A percentile compares a stretch with the other conserved stretches of the same genome.
phyloP scores from a whole-genome alignment of 495 filamentous ascomycete species.

The Daldinia childiae region DNA sequence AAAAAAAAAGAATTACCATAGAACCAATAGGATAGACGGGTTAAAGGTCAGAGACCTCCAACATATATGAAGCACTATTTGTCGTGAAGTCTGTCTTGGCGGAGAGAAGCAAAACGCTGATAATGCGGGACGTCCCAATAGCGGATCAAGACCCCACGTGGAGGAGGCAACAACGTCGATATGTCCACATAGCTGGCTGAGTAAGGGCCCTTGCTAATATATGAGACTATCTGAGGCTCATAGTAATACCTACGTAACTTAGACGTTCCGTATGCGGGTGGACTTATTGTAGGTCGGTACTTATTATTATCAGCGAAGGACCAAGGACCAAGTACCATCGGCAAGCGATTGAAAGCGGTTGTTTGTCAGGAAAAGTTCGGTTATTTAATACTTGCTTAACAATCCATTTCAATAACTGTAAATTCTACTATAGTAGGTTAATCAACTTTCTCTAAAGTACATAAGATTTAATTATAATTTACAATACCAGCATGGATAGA shows the following conservation, averaged over 20 bases:
- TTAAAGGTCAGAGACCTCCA: background rate
- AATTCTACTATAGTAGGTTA: too few species aligned
- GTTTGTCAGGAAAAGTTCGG: background rate
- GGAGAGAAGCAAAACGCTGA: constrained; percentile 26
- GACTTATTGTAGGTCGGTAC: constrained; percentile 1
- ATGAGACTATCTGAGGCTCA: constrained; percentile 10
- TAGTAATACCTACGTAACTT: constrained; percentile 27
- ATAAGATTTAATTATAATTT: background rate
- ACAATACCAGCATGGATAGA: background rate
- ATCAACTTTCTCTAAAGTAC: background rate
- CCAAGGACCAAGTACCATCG: background rate
- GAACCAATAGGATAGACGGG: background rate
- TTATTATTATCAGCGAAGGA: constrained; percentile 15
- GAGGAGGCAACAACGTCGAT: constrained; percentile 16
- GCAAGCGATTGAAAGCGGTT: background rate
- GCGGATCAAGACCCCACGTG: constrained; percentile 37
- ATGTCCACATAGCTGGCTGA: constrained; percentile 33
- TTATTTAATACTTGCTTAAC: background rate
- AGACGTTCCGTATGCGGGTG: constrained; percentile 7
- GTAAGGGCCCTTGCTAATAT: constrained; percentile 22
- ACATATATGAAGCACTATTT: constrained; percentile 31
- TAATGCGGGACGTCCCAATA: constrained; percentile 7
- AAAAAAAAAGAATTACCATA: background rate
- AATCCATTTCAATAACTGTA: too few species aligned
- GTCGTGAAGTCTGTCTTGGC: constrained; percentile 33